Evolutionary conservation across 495 filamentous ascomycete species (phyloP).

Genomic region (Neurospora hispaniola): DNA sequence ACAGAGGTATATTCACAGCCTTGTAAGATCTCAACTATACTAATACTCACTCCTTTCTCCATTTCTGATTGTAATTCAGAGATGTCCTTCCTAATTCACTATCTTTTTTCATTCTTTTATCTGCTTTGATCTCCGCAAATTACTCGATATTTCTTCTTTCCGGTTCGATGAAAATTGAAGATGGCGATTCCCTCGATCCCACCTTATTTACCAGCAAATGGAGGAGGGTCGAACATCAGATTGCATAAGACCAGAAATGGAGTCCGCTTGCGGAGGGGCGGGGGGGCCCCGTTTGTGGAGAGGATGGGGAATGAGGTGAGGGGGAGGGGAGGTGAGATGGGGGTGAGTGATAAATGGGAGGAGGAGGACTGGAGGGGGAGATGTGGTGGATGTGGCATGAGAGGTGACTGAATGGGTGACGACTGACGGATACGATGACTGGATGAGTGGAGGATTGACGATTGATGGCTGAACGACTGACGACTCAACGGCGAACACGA

Average conservation of each 20-base stretch:
- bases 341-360: neutral
- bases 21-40: no score
- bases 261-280: neutral
- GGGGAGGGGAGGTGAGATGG: neutral
- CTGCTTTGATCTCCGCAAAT: neutral
- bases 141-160: neutral
- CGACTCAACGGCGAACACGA: no score
- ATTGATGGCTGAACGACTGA: no score
- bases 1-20: no score
- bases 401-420: no score
- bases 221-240: neutral
- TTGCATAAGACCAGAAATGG: neutral
- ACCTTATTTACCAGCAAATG: neutral
- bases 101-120: neutral
- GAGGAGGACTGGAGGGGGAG: neutral
- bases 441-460: no score
- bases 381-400: no score
- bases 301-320: neutral
- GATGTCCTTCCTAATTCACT: accelerated
- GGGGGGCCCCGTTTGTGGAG: neutral
- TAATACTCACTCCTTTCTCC: neutral
- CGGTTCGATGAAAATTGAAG: neutral
- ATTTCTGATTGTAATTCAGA: neutral
- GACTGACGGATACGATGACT: no score
- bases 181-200: neutral